These are phyloP conservation scores for Sugiyamaella marilandica DNA, from an alignment of 805 yeast genomes.

Conservation along the genomic window DNA sequence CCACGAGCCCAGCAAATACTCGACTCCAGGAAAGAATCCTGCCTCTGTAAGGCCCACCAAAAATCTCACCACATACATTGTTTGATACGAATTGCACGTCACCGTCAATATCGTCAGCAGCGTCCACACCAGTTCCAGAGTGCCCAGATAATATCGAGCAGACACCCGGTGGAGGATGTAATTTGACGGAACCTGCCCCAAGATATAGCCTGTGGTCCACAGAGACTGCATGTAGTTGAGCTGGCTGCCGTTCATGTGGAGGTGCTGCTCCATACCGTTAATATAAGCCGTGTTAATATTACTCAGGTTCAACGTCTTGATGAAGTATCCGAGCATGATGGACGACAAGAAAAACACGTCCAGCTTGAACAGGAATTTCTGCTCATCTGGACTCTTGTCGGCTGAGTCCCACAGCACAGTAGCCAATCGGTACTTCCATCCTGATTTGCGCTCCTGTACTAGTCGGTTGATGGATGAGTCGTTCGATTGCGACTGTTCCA, in stretches of 20 bases:
- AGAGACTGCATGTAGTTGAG: slow-evolving; percentile 42
- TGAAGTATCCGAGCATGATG: slow-evolving; percentile 43
- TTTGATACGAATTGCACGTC: slow-evolving; percentile 43
- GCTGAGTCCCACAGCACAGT: slow-evolving; percentile 27
- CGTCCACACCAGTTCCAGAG: slow-evolving; percentile 44
- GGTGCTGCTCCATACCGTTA: slow-evolving; percentile 45
- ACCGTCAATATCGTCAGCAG: slow-evolving; percentile 38
- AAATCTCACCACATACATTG: slow-evolving; percentile 32
- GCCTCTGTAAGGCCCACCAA: slow-evolving; percentile 32
- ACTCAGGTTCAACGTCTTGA: slow-evolving; percentile 41
- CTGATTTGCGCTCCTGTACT: background rate
- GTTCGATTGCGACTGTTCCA: too few species aligned
- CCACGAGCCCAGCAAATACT: slow-evolving; percentile 30
- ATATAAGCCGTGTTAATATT: slow-evolving; percentile 45
- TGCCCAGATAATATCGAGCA: slow-evolving; percentile 43
- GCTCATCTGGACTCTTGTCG: slow-evolving; percentile 38
- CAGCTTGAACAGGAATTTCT: slow-evolving; percentile 33
- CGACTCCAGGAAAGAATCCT: slow-evolving; percentile 32
- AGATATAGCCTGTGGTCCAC: slow-evolving; percentile 49
- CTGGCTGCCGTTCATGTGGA: slow-evolving; percentile 39
- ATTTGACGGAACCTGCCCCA: slow-evolving; percentile 47
- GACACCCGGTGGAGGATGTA: slow-evolving; percentile 38
- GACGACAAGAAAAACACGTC: slow-evolving; percentile 40
- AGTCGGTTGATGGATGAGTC: background rate
- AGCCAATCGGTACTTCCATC: slow-evolving; percentile 16